These are phyloP conservation scores for Fusarium heterosporum DNA, from an alignment of 2,329 filamentous ascomycete genomes.

Conservation along the genomic window DNA sequence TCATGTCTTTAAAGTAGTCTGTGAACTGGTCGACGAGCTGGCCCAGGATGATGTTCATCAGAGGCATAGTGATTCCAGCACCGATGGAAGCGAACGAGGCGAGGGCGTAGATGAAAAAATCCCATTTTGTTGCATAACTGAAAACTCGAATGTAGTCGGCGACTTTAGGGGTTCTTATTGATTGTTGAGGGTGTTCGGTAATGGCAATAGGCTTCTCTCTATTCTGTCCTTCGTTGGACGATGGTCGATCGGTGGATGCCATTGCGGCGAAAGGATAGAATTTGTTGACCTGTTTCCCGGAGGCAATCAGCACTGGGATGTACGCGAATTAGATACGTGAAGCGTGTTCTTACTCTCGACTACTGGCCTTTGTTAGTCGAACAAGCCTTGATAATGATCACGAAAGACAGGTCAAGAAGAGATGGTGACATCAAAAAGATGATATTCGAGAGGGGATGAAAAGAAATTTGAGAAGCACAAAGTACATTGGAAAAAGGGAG, in stretches of 20 bases:
- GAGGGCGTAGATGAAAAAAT: slow-evolving; percentile 46
- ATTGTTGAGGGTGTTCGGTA: neutral
- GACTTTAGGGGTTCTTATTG: slow-evolving; percentile 29
- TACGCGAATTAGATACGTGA: neutral
- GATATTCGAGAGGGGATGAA: neutral
- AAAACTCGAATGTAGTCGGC: slow-evolving; percentile 47
- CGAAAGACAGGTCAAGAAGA: neutral
- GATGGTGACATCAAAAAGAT: neutral
- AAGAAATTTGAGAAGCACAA: neutral
- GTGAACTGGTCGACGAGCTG: slow-evolving; percentile 49
- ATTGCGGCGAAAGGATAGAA: neutral
- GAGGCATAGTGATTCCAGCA: slow-evolving; percentile 50
- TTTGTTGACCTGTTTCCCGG: accelerated
- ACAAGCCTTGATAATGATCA: too few species aligned
- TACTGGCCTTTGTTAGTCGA: neutral
- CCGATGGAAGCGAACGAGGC: slow-evolving; percentile 50
- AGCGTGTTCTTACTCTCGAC: neutral
- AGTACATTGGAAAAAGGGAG: neutral
- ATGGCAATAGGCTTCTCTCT: neutral
- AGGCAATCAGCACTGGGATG: neutral
- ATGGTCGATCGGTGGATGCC: neutral
- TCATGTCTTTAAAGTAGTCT: slow-evolving; percentile 42
- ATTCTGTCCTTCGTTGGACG: neutral
- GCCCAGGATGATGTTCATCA: slow-evolving; percentile 55
- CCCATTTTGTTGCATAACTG: slow-evolving; percentile 49